phyloP scores from a whole-genome alignment of 495 filamentous ascomycete species.

The Xylaria venustula region DNA sequence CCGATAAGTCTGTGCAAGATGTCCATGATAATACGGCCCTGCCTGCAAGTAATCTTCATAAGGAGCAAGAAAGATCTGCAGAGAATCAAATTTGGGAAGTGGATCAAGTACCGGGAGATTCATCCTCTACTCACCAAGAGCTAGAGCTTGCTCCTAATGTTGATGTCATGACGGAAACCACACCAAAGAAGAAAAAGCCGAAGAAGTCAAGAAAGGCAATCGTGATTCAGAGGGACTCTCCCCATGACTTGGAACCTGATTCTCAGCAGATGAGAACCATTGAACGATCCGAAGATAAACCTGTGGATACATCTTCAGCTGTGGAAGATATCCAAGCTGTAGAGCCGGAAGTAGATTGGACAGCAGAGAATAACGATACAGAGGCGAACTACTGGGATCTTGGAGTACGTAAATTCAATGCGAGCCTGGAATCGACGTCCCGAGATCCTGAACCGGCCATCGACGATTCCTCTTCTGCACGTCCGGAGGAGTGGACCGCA shows the following conservation, averaged over 20 bases:
- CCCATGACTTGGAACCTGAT: constrained; percentile 11
- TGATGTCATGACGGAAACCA: constrained; percentile 18
- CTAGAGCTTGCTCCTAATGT: neutral
- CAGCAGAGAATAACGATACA: neutral
- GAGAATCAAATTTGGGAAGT: constrained; percentile 21
- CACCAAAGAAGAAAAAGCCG: constrained; percentile 24
- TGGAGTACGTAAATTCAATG: neutral
- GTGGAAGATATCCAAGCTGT: constrained; percentile 11
- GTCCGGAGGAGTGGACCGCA: constrained; percentile 11
- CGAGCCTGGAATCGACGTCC: neutral
- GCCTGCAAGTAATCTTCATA: constrained; percentile 27
- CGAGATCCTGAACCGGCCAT: constrained; percentile 18
- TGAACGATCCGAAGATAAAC: constrained; percentile 20
- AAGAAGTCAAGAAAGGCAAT: constrained; percentile 31
- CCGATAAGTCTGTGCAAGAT: too few species aligned
- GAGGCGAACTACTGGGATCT: too few species aligned
- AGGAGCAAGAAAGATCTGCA: constrained; percentile 34
- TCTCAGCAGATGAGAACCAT: constrained; percentile 15
- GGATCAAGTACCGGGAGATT: constrained; percentile 17
- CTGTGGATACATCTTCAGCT: constrained; percentile 31
- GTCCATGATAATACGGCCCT: constrained; percentile 20
- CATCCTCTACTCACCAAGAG: neutral
- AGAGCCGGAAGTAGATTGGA: constrained; percentile 19
- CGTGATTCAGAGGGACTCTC: constrained; percentile 23
- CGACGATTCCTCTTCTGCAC: constrained; percentile 28